Base-by-base conservation (phyloP, 306 rosid species). In the Casuarina equisetifolia region DNA sequence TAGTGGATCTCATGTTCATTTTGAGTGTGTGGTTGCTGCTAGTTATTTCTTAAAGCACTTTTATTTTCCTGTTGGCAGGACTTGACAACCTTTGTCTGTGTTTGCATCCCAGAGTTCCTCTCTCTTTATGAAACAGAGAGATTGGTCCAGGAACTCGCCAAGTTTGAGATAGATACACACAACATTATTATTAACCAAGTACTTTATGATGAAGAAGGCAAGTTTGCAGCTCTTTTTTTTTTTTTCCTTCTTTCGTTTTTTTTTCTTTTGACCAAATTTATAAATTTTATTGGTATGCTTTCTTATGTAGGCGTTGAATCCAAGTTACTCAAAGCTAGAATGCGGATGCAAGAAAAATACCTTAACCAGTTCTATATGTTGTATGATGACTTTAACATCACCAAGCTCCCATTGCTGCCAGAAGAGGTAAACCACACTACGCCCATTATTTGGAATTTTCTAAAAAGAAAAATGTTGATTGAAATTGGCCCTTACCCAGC, bases 41-140 rank as follows among this genome's bases (percentile, higher is more conserved):
- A 69, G 39, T 40, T 76, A 72, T 80, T 55, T 72, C 76, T 77
- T 57, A 74, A 57, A 45, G 54, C 64, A 76, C 69, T 87, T 19
- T 67, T 69, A 9, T 79, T 52, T 77, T 75, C 72, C 62, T 79
- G 38, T 82, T 86, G 73, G 74, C 96, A 96, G 99, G 99, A 96
- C 83, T 69, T 92, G 97, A 96, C 99, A 64, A 96, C 99, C 32
- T 96, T 96, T 61, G 79, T 96, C 73, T 96, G 99, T 81, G 99
- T 96, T 79, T 96, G 99, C 88, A 96, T 96, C 84, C 99, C 99
- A 1, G 99, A 96, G 85, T 96, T 96, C 82, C 97, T 96, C 53
- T 91, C 99, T 45, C 96, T 96, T 61, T 96, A 96, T 72, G 99
- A 96, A 87, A 96, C 99, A 1, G 98, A 96, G 91, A 91, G 99